Evolutionary conservation across 2,329 filamentous ascomycete species (phyloP).

Genomic region (Immersiporthe knoxdaviesiana): DNA sequence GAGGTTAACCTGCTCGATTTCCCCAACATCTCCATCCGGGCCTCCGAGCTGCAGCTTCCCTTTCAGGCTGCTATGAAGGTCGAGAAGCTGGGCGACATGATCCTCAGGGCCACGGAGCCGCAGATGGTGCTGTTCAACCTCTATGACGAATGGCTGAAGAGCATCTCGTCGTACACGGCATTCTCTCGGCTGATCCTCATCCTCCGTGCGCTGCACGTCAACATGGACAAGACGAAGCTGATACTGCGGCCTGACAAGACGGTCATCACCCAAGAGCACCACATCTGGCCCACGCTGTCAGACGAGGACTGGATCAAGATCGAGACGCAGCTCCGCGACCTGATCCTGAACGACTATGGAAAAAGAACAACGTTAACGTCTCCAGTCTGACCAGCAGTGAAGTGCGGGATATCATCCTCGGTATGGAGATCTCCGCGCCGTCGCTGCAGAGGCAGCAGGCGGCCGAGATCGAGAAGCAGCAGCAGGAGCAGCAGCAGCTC

Average conservation of each 20-base stretch:
- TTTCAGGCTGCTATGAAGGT: constrained; percentile 99
- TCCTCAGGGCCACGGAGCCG: constrained; percentile 94
- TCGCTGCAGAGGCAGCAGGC: constrained; percentile 98
- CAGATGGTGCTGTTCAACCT: constrained; percentile 99
- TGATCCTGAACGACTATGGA: constrained; percentile 97
- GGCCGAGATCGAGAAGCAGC: constrained; percentile 98
- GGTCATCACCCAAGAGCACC: constrained; percentile 96
- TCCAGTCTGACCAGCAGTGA: constrained; percentile 95
- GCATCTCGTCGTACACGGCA: constrained; percentile 96
- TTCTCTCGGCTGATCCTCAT: constrained; percentile 96
- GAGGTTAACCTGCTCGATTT: constrained; percentile 98
- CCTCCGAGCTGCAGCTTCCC: constrained; percentile 92
- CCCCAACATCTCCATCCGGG: constrained; percentile 97
- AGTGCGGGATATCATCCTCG: constrained; percentile 96
- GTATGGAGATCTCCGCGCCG: constrained; percentile 98
- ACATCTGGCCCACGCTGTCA: constrained; percentile 93
- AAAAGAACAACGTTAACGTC: constrained; percentile 99
- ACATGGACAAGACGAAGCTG: constrained; percentile 97
- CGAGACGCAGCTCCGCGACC: constrained; percentile 91
- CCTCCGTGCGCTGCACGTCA: constrained; percentile 91
- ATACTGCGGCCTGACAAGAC: constrained; percentile 95
- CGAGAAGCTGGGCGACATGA: constrained; percentile 99
- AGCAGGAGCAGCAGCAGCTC: constrained; percentile 93
- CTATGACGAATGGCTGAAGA: constrained; percentile 98
- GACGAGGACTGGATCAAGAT: constrained; percentile 99